phyloP scores from a whole-genome alignment of 208 protist genomes.

The Vickermania spadyakhi region DNA sequence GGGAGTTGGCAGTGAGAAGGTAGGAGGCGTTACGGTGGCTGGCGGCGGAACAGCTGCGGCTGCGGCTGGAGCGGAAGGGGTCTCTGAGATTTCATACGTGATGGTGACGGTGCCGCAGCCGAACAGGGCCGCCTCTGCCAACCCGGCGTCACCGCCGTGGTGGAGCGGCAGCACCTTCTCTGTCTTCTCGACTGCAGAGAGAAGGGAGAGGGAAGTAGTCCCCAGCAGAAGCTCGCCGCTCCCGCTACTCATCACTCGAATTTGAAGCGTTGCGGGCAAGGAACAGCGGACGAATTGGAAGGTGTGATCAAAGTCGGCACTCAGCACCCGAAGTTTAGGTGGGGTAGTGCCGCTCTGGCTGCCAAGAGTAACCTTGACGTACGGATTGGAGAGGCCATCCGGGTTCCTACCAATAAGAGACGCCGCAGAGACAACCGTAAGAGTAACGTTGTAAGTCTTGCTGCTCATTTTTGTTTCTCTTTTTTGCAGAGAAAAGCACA shows the following conservation, averaged over 20 bases:
- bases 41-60: background rate
- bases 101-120: constrained; percentile 46
- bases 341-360: constrained; percentile 26
- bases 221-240: constrained; percentile 55
- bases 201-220: constrained; percentile 59
- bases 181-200: constrained; percentile 17
- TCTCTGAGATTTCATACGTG: constrained; percentile 33
- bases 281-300: constrained; percentile 50
- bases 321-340: constrained; percentile 30
- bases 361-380: constrained; percentile 45
- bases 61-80: constrained; percentile 7
- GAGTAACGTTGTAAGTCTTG: constrained; percentile 12
- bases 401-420: constrained; percentile 55
- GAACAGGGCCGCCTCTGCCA: constrained; percentile 35
- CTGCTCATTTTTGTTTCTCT: no score
- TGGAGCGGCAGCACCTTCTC: constrained; percentile 36
- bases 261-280: constrained; percentile 52
- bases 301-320: constrained; percentile 41
- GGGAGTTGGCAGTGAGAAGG: constrained; percentile 5
- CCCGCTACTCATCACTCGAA: constrained; percentile 51
- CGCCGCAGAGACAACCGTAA: constrained; percentile 49
- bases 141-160: constrained; percentile 48
- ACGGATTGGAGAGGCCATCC: constrained; percentile 66
- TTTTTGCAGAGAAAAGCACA: no score
- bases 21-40: constrained; percentile 6